Conservation (phyloP, 257 asterid species). For the Plectranthus barbatus region DNA sequence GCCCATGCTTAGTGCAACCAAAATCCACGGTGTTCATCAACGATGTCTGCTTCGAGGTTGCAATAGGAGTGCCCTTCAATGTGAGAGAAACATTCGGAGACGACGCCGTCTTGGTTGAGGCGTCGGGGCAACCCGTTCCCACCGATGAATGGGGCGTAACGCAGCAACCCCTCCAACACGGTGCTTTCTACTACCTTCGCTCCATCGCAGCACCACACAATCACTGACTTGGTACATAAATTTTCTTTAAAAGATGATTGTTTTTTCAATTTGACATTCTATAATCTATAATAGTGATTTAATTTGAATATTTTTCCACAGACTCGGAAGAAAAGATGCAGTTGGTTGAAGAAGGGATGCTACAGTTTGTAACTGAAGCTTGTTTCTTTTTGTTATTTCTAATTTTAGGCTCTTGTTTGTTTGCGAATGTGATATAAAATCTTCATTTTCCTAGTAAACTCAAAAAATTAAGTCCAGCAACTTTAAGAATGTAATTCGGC, state of each 20-base stretch:
- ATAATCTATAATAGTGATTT: too few species aligned
- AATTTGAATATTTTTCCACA: too few species aligned
- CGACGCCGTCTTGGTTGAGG: constrained; percentile 57
- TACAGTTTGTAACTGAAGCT: neutral
- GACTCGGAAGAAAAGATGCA: constrained; percentile 20
- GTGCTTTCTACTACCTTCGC: constrained; percentile 57
- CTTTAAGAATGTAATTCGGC: too few species aligned
- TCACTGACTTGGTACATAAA: constrained; percentile 30
- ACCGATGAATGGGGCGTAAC: constrained; percentile 78
- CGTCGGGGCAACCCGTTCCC: constrained; percentile 67
- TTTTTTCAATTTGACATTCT: too few species aligned
- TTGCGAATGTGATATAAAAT: too few species aligned
- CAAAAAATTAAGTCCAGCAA: too few species aligned
- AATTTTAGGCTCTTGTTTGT: neutral
- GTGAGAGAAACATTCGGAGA: constrained; percentile 75
- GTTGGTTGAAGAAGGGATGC: neutral
- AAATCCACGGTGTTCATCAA: constrained; percentile 68
- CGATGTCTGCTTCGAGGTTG: constrained; percentile 77
- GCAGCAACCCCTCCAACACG: constrained; percentile 65
- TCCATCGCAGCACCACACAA: constrained; percentile 21
- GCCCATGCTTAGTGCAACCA: constrained; percentile 33
- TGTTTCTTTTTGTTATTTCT: neutral
- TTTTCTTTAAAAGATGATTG: too few species aligned
- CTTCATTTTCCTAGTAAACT: too few species aligned
- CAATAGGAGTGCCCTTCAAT: constrained; percentile 38